A percentile compares a stretch with the other conserved stretches of the same genome.
These are phyloP conservation scores for Erodium texanum DNA, from an alignment of 441 rosid genomes.

Conservation along the genomic window DNA sequence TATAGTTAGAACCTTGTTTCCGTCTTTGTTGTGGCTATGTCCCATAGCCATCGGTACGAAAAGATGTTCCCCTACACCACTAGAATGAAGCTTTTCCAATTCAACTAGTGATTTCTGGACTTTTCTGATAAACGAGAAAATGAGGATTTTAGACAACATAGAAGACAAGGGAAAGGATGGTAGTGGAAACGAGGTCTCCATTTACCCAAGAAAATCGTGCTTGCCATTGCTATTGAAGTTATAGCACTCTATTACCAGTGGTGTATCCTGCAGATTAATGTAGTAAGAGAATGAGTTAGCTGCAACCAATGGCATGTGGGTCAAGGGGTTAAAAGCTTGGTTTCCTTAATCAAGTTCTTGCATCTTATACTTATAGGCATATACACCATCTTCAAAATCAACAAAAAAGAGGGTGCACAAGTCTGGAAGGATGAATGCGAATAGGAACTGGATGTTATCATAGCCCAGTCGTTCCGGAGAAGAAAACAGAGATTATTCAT, in stretches of 20 bases:
- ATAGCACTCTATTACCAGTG: conserved; percentile 75
- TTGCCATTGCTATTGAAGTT: conserved; percentile 78
- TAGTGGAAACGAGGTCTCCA: conserved; percentile 14
- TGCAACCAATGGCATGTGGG: neutral
- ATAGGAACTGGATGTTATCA: neutral
- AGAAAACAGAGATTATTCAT: neutral
- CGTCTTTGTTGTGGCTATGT: conserved; percentile 47
- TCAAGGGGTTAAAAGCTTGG: neutral
- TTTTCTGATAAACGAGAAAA: conserved; percentile 39
- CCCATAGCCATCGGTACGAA: conserved; percentile 46
- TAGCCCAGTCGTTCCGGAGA: neutral
- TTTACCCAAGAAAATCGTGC: conserved; percentile 80
- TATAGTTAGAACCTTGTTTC: conserved; percentile 16
- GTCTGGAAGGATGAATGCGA: neutral
- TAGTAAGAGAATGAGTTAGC: conserved; percentile 13
- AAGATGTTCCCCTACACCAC: conserved; percentile 41
- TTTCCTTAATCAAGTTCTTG: neutral
- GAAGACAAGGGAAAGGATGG: neutral
- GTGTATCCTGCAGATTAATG: conserved; percentile 57
- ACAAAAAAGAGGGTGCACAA: neutral
- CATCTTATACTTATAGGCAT: too few species aligned
- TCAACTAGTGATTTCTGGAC: conserved; percentile 64
- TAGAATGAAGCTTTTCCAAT: conserved; percentile 56
- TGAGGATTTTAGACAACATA: conserved; percentile 9
- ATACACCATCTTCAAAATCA: neutral